phyloP scores from a whole-genome alignment of 2,329 filamentous ascomycete genomes.

The Cladosporium sp. region DNA sequence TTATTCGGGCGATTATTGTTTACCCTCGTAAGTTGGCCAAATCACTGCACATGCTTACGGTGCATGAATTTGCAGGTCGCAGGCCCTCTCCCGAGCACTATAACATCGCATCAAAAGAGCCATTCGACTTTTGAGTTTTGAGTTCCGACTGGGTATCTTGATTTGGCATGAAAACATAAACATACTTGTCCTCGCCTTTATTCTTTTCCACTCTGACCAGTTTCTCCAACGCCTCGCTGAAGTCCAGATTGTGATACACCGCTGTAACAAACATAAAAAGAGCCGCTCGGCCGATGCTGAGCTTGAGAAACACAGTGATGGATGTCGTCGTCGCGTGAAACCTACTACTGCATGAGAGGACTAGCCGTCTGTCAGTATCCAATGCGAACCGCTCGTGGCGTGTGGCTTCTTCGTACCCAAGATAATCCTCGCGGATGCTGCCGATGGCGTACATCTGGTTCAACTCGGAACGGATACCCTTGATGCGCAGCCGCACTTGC shows the following conservation, averaged over 20 bases:
- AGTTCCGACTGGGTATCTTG: slow-evolving; percentile 19
- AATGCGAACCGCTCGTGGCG: not conserved
- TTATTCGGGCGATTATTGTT: no score
- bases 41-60: no score
- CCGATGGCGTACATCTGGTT: slow-evolving; percentile 96
- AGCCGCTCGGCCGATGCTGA: not conserved
- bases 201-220: slow-evolving; percentile 11
- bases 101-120: no score
- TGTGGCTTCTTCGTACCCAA: slow-evolving; percentile 34
- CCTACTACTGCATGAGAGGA: slow-evolving; percentile 16
- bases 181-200: slow-evolving; percentile 6
- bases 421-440: slow-evolving; percentile 78
- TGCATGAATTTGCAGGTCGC: no score
- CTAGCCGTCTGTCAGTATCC: slow-evolving; percentile 5
- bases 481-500: slow-evolving; percentile 90
- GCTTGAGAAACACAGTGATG: not conserved
- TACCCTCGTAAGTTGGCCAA: no score
- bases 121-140: no score
- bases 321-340: not conserved
- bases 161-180: slow-evolving; percentile 16
- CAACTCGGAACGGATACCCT: slow-evolving; percentile 90
- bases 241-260: slow-evolving; percentile 19
- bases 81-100: no score
- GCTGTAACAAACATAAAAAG: slow-evolving; percentile 9
- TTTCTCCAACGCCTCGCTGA: slow-evolving; percentile 21